Base-by-base conservation (phyloP, 2,329 filamentous ascomycete genomes). In the Monosporascus sp. region DNA sequence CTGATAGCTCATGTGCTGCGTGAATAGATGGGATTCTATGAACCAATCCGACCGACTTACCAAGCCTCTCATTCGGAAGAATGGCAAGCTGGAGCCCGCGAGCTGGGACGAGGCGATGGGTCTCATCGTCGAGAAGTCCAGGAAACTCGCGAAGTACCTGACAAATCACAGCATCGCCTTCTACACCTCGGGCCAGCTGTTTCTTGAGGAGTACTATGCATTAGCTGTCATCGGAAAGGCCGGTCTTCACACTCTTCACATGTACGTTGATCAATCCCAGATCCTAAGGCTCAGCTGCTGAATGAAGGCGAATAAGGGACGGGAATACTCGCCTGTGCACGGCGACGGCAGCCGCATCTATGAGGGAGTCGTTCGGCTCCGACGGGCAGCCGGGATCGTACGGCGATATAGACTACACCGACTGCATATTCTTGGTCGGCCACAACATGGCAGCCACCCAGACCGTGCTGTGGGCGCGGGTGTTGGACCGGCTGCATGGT, bases 291-390 rank as follows among this genome's bases (percentile, higher is more conserved):
- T 14, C 31, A 35, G 31, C 31, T 5, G 11, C 31, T 35, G 11
- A 35, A 14, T 35, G 14, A 9, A 28, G 24, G 49, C 37, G n/a
- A 20, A 15, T 18, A 18, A 71, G 69, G 68, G 69, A 72, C 48
- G 70, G 70, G 3, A 72, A 73, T 53, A 73, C 70, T 5, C 63
- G 70, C 2, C 61, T 73, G 1, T 73, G 69, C 52, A 72, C 69
- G 2, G 69, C 69, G 22, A 71, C 70, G 6, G 69, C 70, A 3
- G 69, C 70, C 9, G 64, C 70, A 7, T 62, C 65, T n/a, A 71
- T 72, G 68, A 58, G 70, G 7, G 70, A 72, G 54, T 68, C 65
- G 2, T 72, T 72, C 51, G 70, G 70, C 5, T 65, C 60, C 3
- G 70, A 72, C 50, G 70, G 70, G 1, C 69, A 71, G 54, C 69